These are phyloP conservation scores for Talaromyces sp. DNA, from an alignment of 2,329 filamentous ascomycete species.

Conservation along the genomic window DNA sequence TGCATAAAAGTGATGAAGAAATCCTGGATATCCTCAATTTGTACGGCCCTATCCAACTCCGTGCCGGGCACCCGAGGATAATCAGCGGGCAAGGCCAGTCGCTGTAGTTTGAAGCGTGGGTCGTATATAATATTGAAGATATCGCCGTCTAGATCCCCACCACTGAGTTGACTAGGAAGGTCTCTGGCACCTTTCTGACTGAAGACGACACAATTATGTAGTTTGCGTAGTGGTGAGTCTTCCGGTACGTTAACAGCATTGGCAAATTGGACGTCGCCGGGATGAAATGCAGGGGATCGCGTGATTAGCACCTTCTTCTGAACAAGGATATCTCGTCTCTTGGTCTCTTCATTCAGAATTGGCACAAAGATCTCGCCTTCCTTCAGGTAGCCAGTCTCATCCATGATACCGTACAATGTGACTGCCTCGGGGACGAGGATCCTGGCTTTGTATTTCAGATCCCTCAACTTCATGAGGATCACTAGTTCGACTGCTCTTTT, in stretches of 20 bases:
- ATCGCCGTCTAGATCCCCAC: constrained; percentile 83
- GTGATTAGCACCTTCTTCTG: constrained; percentile 61
- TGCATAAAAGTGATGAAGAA: constrained; percentile 81
- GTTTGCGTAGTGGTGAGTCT: constrained; percentile 58
- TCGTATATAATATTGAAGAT: constrained; percentile 80
- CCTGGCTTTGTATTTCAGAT: constrained; percentile 74
- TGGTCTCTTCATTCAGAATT: constrained; percentile 45
- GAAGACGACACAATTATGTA: constrained; percentile 77
- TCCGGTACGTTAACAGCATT: constrained; percentile 59
- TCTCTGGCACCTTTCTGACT: constrained; percentile 69
- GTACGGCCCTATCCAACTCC: constrained; percentile 62
- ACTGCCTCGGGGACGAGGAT: constrained; percentile 69
- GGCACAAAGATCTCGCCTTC: constrained; percentile 69
- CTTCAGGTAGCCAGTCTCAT: constrained; percentile 68
- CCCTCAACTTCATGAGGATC: constrained; percentile 67
- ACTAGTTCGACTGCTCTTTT: constrained; percentile 68
- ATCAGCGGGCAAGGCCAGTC: constrained; percentile 61
- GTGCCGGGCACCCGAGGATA: constrained; percentile 61
- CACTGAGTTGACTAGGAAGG: constrained; percentile 73
- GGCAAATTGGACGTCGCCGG: constrained; percentile 73
- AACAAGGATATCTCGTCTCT: constrained; percentile 30
- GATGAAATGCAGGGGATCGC: constrained; percentile 76
- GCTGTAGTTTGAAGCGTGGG: constrained; percentile 45
- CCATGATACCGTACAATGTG: constrained; percentile 81
- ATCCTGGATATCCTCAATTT: constrained; percentile 65